Evolutionary conservation across 164 flowering plant genomes (phyloP), one percentile per base, ranked within the genome.

Genomic region (Paratinospora sagittata): DNA sequence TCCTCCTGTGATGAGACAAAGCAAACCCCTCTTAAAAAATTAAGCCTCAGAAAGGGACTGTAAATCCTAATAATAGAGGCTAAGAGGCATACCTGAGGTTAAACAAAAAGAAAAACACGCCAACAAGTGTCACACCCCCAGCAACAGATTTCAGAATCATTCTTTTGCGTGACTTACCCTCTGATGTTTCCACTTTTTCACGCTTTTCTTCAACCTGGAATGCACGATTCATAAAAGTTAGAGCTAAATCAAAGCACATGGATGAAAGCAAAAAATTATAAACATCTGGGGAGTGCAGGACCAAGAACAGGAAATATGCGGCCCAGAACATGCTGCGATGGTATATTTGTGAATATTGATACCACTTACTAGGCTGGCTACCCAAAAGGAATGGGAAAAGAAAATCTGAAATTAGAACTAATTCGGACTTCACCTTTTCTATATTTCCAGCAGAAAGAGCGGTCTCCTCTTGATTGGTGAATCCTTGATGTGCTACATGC

Each of bases 91-190:
- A 87, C 90, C 88, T 84, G 70, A 82, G 69, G 43, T 80, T 83
- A 67, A 81, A 73, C 62, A 81, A 63, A 69, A 83, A 52, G 63
- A 83, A 71, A 33, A 81, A 37, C 27, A 73, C 77, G 45, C 90
- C 86, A 72, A 84, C 47, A 8, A 82, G 65, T 30, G 88, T 81
- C 47, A 81, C 71, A 37, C 90, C 88, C 60, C 78, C 81, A 21
- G 78, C 83, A 66, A 84, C 78, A 30, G 83, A 72, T 72, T 77
- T 82, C 37, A 85, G 74, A 41, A 84, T 8, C 47, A 63, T 39
- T 70, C 41, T 75, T 60, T 58, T 77, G 19, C 30, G 68, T 5
- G 73, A 73, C 66, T 75, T 81, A 45, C 19, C 9, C 30, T 65
- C 24, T 36, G 71, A 12, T 65, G 27, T 49, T 57, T 45, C 74